Evolutionary conservation across 306 rosid genomes (phyloP).

Genomic region (Medicago lupulina): DNA sequence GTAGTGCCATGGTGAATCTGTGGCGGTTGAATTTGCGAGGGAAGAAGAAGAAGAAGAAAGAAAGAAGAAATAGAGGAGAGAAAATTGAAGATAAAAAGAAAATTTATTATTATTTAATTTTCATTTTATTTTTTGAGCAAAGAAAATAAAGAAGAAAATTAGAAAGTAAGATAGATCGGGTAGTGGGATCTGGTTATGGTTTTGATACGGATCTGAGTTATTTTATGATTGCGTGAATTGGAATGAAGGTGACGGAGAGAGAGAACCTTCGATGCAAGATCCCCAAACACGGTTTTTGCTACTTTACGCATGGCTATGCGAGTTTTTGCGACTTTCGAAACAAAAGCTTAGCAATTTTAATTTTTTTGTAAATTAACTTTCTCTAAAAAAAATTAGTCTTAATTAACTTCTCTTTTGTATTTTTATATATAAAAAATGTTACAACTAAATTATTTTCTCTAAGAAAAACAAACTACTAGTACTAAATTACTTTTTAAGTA

Average conservation of each 20-base stretch:
- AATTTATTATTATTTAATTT: neutral
- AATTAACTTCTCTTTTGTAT: too few relatives aligned
- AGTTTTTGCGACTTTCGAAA: too few relatives aligned
- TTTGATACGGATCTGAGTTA: slow-evolving; percentile 39
- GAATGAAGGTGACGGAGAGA: slow-evolving; percentile 9
- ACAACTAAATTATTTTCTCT: too few relatives aligned
- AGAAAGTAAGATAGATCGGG: neutral
- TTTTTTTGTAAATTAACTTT: too few relatives aligned
- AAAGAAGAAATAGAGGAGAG: neutral
- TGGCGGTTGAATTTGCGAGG: slow-evolving; percentile 15
- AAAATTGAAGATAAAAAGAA: neutral
- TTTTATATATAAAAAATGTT: too few relatives aligned
- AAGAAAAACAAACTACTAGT: too few relatives aligned
- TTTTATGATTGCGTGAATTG: neutral
- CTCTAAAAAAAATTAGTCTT: too few relatives aligned
- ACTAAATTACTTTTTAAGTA: too few relatives aligned
- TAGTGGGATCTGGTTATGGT: slow-evolving; percentile 18
- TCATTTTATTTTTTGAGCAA: neutral
- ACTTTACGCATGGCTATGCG: neutral
- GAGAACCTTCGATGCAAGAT: slow-evolving; percentile 39
- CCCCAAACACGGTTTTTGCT: slow-evolving; percentile 23
- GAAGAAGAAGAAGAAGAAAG: slow-evolving; percentile 8
- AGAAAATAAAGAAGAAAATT: neutral
- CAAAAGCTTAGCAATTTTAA: too few relatives aligned
- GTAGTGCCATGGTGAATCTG: slow-evolving; percentile 48